Conservation (phyloP, 805 yeast species). For the Metschnikowia lachancei region DNA sequence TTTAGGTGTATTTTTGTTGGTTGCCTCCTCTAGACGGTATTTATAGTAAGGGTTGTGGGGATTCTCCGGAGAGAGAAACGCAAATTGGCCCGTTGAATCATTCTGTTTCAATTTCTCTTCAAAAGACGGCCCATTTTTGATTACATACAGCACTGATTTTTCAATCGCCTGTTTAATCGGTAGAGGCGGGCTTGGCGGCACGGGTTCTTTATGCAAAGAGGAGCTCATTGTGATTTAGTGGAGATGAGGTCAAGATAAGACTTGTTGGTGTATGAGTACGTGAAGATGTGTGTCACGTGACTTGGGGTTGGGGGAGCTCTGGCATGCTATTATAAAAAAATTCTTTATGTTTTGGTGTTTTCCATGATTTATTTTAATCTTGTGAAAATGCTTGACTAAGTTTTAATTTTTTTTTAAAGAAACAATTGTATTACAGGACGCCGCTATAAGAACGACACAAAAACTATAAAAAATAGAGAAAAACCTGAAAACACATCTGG, state of each 20-base stretch:
- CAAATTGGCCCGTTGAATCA: conserved; percentile 50
- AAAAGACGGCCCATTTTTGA: conserved; percentile 64
- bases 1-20: background rate
- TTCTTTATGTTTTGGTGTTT: no score
- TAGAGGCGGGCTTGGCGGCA: conserved; percentile 29
- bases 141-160: conserved; percentile 70
- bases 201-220: background rate
- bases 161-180: conserved; percentile 52
- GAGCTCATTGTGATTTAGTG: background rate
- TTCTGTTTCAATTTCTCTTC: conserved; percentile 56
- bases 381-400: no score
- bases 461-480: no score
- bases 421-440: no score
- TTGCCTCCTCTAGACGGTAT: conserved; percentile 33
- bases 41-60: conserved; percentile 58
- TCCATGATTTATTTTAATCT: no score
- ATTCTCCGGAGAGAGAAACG: conserved; percentile 57
- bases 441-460: no score
- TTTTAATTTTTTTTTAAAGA: no score
- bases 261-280: background rate
- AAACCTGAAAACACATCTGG: no score
- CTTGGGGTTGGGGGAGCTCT: background rate
- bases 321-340: no score
- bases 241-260: background rate
- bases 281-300: background rate